Evolutionary conservation across 305 asterid genomes (phyloP).

Genomic region (Andrographis paniculata): DNA sequence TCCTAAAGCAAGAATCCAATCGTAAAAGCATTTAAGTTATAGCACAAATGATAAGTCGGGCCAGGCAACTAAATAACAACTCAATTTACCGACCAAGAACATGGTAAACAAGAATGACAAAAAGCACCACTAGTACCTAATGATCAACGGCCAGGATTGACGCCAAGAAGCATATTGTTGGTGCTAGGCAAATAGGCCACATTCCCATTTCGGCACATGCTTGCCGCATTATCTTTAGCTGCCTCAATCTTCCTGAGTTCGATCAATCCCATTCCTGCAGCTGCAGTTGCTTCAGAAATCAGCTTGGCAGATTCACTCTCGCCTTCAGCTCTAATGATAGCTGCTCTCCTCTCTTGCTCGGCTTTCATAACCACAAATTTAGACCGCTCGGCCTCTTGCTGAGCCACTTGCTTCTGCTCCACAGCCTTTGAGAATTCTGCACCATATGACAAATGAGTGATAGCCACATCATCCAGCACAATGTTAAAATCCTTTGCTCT

Average conservation of each 20-base stretch:
- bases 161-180: constrained; percentile 79
- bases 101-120: neutral
- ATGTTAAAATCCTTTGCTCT: constrained; percentile 87
- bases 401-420: constrained; percentile 99
- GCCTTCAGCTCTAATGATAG: constrained; percentile 90
- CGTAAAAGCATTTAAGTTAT: too few species aligned
- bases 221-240: constrained; percentile 62
- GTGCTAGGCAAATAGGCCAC: constrained; percentile 65
- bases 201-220: constrained; percentile 58
- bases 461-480: constrained; percentile 81
- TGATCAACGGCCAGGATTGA: constrained; percentile 36
- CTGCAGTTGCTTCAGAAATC: constrained; percentile 85
- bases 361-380: constrained; percentile 84
- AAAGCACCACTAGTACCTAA: neutral
- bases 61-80: neutral
- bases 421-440: constrained; percentile 89
- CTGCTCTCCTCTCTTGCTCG: constrained; percentile 93
- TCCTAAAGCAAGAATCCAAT: too few species aligned
- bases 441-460: constrained; percentile 85
- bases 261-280: constrained; percentile 85
- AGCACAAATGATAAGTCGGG: too few species aligned
- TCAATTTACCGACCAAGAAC: neutral
- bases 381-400: constrained; percentile 95
- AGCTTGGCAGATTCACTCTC: constrained; percentile 94
- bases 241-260: constrained; percentile 98